Conservation (phyloP, 2,329 filamentous ascomycete species). For the Hymenotorrendiella dingleyae region DNA sequence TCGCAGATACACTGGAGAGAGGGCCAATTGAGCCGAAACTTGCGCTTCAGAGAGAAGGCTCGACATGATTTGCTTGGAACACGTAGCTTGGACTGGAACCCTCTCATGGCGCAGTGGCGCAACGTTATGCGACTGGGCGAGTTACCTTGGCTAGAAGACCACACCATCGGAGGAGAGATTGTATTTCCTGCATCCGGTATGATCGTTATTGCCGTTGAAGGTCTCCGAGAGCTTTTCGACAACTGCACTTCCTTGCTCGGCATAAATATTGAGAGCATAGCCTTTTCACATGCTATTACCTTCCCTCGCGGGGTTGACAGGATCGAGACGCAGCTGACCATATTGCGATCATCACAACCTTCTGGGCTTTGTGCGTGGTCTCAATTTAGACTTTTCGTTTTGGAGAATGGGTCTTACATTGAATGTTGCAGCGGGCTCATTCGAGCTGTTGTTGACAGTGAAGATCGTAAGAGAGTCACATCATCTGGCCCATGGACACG, state of each 20-base stretch:
- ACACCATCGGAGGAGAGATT: conserved; percentile 8
- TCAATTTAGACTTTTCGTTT: not conserved
- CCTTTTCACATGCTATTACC: not conserved
- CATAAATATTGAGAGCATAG: conserved; percentile 21
- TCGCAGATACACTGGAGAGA: conserved; percentile 2
- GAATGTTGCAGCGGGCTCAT: not conserved
- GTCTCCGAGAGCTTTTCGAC: conserved; percentile 11
- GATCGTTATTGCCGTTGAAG: conserved; percentile 27
- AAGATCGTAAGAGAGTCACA: not conserved
- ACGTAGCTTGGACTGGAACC: not conserved
- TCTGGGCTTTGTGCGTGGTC: too few relatives aligned
- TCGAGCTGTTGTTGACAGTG: not conserved
- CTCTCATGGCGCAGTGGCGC: conserved; percentile 3
- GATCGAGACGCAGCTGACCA: not conserved
- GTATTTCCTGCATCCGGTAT: conserved; percentile 29
- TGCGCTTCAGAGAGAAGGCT: not conserved
- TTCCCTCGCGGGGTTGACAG: not conserved
- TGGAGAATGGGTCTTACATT: not conserved
- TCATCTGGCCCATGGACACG: too few relatives aligned
- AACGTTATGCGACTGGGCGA: conserved; percentile 1
- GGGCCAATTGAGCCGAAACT: not conserved
- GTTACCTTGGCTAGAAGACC: conserved; percentile 7
- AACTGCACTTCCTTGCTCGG: conserved; percentile 32
- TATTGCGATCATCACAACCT: too few relatives aligned
- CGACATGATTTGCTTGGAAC: conserved; percentile 5